phyloP scores from a whole-genome alignment of 2,329 filamentous ascomycete genomes.

The Cercospora sp. region DNA sequence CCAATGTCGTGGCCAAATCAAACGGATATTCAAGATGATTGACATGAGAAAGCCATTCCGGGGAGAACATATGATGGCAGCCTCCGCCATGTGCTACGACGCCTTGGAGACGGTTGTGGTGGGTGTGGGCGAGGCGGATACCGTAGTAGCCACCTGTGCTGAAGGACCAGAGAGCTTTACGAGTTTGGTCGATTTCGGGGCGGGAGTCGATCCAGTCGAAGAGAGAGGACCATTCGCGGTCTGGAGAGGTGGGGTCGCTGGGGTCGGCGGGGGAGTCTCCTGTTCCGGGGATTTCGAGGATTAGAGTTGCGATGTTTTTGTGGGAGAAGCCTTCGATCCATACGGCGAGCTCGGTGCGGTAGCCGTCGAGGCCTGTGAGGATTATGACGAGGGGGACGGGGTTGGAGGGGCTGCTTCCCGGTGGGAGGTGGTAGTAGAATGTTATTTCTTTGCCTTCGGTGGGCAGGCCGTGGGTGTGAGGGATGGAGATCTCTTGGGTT shows the following conservation, averaged over 20 bases:
- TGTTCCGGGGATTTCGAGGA: slow-evolving; percentile 60
- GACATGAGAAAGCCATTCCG: slow-evolving; percentile 55
- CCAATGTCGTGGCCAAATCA: slow-evolving; percentile 54
- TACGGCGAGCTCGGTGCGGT: slow-evolving; percentile 57
- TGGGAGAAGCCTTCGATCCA: slow-evolving; percentile 55
- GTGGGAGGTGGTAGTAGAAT: slow-evolving; percentile 65
- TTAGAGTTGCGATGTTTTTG: slow-evolving; percentile 52
- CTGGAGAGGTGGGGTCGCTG: slow-evolving; percentile 51
- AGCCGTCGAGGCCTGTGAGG: slow-evolving; percentile 61
- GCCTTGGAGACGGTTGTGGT: slow-evolving; percentile 53
- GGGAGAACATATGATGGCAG: slow-evolving; percentile 60
- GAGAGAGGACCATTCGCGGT: slow-evolving; percentile 56
- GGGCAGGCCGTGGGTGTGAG: slow-evolving; percentile 55
- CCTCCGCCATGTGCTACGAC: slow-evolving; percentile 59
- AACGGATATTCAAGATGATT: slow-evolving; percentile 63
- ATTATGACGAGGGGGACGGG: slow-evolving; percentile 57
- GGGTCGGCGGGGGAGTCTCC: slow-evolving; percentile 56
- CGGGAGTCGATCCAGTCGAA: slow-evolving; percentile 57
- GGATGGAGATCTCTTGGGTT: slow-evolving; percentile 62
- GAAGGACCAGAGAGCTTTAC: slow-evolving; percentile 58
- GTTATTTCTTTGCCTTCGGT: slow-evolving; percentile 61
- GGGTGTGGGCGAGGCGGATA: slow-evolving; percentile 59
- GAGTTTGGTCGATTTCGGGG: slow-evolving; percentile 50
- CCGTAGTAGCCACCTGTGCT: slow-evolving; percentile 62
- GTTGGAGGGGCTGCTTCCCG: slow-evolving; percentile 43